These are phyloP conservation scores for Elsinoe necatrix DNA, from an alignment of 2,329 filamentous ascomycete species.

Conservation along the genomic window DNA sequence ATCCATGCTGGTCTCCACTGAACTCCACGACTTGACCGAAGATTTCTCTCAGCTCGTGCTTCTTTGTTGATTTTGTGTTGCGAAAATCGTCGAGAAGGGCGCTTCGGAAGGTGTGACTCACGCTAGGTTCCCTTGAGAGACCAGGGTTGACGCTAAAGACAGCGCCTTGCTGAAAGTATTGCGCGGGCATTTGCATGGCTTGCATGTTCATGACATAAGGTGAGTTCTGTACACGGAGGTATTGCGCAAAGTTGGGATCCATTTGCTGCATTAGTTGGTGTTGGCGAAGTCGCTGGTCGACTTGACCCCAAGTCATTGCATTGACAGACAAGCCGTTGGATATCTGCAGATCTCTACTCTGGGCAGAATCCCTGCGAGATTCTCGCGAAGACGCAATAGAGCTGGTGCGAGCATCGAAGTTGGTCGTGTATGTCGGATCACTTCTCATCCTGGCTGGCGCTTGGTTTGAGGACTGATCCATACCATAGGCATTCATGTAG, in stretches of 20 bases:
- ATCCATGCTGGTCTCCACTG: slow-evolving; percentile 90
- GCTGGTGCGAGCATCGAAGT: not conserved
- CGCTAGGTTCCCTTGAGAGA: not conserved
- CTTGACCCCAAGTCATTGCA: slow-evolving; percentile 34
- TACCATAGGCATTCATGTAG: not conserved
- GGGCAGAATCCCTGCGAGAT: slow-evolving; percentile 12
- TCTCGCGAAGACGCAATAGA: slow-evolving; percentile 7
- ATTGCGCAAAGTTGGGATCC: slow-evolving; percentile 16
- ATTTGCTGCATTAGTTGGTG: slow-evolving; percentile 7
- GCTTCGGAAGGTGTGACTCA: slow-evolving; percentile 51
- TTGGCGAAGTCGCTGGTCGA: slow-evolving; percentile 24
- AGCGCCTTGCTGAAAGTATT: slow-evolving; percentile 26
- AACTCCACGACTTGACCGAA: slow-evolving; percentile 86
- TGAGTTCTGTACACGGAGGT: slow-evolving; percentile 30
- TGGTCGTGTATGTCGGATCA: not conserved
- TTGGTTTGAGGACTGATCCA: not conserved
- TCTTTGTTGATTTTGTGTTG: slow-evolving; percentile 61
- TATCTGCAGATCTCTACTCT: slow-evolving; percentile 37
- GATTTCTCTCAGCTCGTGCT: slow-evolving; percentile 81
- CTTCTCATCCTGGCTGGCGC: not conserved
- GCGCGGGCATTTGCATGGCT: slow-evolving; percentile 28
- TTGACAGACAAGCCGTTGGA: slow-evolving; percentile 17
- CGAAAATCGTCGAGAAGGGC: slow-evolving; percentile 72
- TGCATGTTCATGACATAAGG: slow-evolving; percentile 29
- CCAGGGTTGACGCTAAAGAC: slow-evolving; percentile 1